Conservation (phyloP, 192 early-diverging fungal species). For the Podochytrium sp. region DNA sequence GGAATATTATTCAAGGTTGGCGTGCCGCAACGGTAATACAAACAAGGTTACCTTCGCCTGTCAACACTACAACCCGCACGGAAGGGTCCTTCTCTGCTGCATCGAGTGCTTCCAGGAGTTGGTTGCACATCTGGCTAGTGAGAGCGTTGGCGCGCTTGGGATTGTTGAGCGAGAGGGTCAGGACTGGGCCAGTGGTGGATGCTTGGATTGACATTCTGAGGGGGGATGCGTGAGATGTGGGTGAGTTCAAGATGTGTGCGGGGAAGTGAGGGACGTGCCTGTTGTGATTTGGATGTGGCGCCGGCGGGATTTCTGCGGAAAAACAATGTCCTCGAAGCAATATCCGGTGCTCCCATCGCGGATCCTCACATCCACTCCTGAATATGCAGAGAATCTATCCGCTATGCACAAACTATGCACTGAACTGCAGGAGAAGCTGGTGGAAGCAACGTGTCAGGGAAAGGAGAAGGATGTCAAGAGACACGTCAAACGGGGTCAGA, state of each 20-base stretch:
- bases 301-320: too few relatives aligned
- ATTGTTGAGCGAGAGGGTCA: constrained; percentile 44
- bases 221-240: too few relatives aligned
- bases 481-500: constrained; percentile 64
- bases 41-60: constrained; percentile 48
- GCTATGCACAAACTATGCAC: constrained; percentile 57
- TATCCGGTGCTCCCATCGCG: constrained; percentile 29
- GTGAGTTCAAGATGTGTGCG: too few relatives aligned
- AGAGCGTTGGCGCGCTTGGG: constrained; percentile 60
- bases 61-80: constrained; percentile 59
- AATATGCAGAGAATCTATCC: constrained; percentile 60
- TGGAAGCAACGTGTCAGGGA: constrained; percentile 57
- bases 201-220: too few relatives aligned
- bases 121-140: constrained; percentile 46
- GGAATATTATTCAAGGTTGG: background rate
- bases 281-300: too few relatives aligned
- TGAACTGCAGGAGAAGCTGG: constrained; percentile 54
- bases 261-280: too few relatives aligned
- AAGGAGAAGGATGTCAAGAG: constrained; percentile 45
- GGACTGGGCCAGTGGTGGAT: too few relatives aligned
- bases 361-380: constrained; percentile 49
- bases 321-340: too few relatives aligned
- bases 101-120: constrained; percentile 46
- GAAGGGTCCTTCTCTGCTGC: constrained; percentile 46
- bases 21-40: background rate